phyloP scores from a whole-genome alignment of 2,329 filamentous ascomycete genomes.

The Magnaporthiopsis poae region DNA sequence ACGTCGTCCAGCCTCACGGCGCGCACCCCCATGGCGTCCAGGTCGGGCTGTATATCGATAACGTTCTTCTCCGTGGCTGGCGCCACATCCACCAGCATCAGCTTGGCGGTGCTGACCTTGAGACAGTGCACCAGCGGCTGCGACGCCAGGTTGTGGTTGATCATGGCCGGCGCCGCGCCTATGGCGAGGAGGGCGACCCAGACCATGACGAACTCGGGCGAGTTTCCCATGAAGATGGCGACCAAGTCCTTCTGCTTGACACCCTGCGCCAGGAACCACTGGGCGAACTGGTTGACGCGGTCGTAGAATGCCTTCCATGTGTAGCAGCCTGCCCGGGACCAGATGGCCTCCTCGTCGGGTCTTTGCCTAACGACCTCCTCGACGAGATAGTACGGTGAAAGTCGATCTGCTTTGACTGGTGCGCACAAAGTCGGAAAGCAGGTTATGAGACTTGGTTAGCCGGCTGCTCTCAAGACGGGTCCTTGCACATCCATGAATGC shows the following conservation, averaged over 20 bases:
- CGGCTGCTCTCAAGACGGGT: too few species aligned
- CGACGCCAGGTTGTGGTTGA: slow-evolving; percentile 59
- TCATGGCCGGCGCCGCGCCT: slow-evolving; percentile 58
- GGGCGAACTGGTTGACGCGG: slow-evolving; percentile 50
- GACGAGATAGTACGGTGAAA: slow-evolving; percentile 58
- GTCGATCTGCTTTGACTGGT: slow-evolving; percentile 39
- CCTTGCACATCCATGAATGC: neutral
- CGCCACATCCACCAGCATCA: slow-evolving; percentile 52
- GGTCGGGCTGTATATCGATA: slow-evolving; percentile 43
- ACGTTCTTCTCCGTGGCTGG: slow-evolving; percentile 45
- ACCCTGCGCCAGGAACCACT: slow-evolving; percentile 50
- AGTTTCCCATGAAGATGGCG: slow-evolving; percentile 57
- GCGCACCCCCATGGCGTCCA: slow-evolving; percentile 41
- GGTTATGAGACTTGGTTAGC: neutral
- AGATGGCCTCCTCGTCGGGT: slow-evolving; percentile 50
- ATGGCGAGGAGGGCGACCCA: slow-evolving; percentile 57
- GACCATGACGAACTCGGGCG: slow-evolving; percentile 55
- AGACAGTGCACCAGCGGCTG: slow-evolving; percentile 58
- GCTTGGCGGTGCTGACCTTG: slow-evolving; percentile 42
- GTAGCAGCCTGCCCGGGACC: slow-evolving; percentile 53
- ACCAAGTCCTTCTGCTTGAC: slow-evolving; percentile 52
- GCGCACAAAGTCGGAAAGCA: neutral
- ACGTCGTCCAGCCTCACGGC: slow-evolving; percentile 40
- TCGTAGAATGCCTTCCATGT: slow-evolving; percentile 48
- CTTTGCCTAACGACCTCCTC: slow-evolving; percentile 43